Evolutionary conservation across 225 moss, liverwort and hornwort genomes (phyloP).

Genomic region (Antitrichia curtipendula): DNA sequence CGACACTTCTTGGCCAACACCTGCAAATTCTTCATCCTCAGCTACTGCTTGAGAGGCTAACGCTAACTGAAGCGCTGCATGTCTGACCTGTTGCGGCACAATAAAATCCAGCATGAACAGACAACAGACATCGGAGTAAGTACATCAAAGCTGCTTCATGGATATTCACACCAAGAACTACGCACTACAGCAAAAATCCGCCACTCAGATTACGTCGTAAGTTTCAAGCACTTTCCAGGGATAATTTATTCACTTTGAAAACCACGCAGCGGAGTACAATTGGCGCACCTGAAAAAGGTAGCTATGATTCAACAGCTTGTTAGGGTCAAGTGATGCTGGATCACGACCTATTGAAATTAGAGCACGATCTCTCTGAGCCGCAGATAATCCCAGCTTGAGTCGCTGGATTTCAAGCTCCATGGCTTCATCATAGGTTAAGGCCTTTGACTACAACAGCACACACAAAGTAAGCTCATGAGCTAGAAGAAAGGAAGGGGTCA

Average conservation of each 20-base stretch:
- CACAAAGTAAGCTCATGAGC: background rate
- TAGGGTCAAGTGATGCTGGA: slow-evolving; percentile 84
- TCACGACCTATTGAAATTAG: slow-evolving; percentile 69
- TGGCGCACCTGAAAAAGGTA: slow-evolving; percentile 52
- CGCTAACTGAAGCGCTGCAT: slow-evolving; percentile 53
- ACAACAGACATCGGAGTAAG: background rate
- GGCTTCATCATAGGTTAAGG: slow-evolving; percentile 59
- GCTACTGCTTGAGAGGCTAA: slow-evolving; percentile 42
- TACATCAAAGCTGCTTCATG: background rate
- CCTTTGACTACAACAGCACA: slow-evolving; percentile 28
- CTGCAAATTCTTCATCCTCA: slow-evolving; percentile 65
- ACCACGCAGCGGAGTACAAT: background rate
- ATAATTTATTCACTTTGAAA: background rate
- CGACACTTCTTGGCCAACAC: slow-evolving; percentile 27
- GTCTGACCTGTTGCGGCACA: slow-evolving; percentile 35
- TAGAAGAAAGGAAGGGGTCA: background rate
- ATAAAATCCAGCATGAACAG: background rate
- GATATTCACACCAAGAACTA: background rate
- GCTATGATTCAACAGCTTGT: slow-evolving; percentile 39
- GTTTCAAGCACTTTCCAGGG: background rate
- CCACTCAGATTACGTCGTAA: background rate
- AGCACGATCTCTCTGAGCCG: slow-evolving; percentile 71
- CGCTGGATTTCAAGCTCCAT: slow-evolving; percentile 83
- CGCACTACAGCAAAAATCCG: background rate
- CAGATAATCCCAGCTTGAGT: slow-evolving; percentile 66